Evolutionary conservation across 108 stramenopile species (phyloP).

Genomic region (Skeletonema marinoi): DNA sequence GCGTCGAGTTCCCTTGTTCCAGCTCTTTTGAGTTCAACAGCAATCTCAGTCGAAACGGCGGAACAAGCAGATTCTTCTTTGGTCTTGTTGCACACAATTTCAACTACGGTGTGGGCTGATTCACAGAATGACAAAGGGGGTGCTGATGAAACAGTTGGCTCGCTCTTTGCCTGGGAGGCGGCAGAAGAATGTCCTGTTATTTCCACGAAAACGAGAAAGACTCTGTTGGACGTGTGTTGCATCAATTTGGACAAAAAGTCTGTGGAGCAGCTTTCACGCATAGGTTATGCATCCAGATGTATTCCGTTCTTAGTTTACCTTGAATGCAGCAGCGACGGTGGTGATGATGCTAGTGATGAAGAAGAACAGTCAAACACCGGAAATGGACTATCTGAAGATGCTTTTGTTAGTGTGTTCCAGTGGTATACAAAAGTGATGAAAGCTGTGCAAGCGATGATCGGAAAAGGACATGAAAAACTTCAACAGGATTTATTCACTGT

Average conservation of each 20-base stretch:
- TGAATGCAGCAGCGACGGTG: constrained; percentile 25
- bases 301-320: constrained; percentile 56
- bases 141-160: constrained; percentile 31
- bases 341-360: not conserved
- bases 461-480: not conserved
- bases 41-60: constrained; percentile 12
- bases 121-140: constrained; percentile 24
- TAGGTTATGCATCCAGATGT: constrained; percentile 53
- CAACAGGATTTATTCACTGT: constrained; percentile 6
- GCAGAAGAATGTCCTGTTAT: constrained; percentile 32
- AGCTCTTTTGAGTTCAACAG: constrained; percentile 50
- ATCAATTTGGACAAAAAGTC: constrained; percentile 13
- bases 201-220: constrained; percentile 5
- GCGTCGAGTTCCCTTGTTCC: constrained; percentile 42
- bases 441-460: constrained; percentile 4
- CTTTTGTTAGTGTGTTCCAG: constrained; percentile 8
- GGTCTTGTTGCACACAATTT: constrained; percentile 40
- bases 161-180: constrained; percentile 17
- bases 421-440: constrained; percentile 43
- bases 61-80: constrained; percentile 35
- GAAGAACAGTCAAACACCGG: constrained; percentile 4
- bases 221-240: constrained; percentile 34
- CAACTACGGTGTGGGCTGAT: constrained; percentile 18
- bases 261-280: constrained; percentile 17
- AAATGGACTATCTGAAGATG: not conserved